A percentile compares a stretch with the other conserved stretches of the same genome.
Evolutionary conservation across 2,329 filamentous ascomycete species (phyloP).

Genomic region (Phialemoniopsis sp.): DNA sequence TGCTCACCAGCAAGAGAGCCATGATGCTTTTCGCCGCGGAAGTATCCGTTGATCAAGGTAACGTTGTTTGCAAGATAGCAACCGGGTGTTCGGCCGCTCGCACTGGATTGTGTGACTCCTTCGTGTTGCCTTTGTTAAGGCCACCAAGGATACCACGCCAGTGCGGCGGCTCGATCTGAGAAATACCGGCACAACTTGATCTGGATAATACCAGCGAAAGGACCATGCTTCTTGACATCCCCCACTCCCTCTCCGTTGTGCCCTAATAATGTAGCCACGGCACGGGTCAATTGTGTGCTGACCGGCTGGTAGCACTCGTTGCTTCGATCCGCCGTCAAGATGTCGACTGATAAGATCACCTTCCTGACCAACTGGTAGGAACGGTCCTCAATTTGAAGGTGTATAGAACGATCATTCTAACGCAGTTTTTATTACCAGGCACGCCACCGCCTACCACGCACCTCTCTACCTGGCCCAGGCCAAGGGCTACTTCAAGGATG

Average conservation of each 20-base stretch:
- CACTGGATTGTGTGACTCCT: conserved; percentile 26
- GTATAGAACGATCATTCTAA: conserved; percentile 2
- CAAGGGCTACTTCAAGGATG: conserved; percentile 70
- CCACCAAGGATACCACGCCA: conserved; percentile 6
- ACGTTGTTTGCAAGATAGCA: conserved; percentile 37
- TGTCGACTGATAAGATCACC: conserved; percentile 82
- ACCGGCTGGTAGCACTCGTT: conserved; percentile 35
- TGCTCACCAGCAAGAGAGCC: conserved; percentile 8
- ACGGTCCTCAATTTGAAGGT: conserved; percentile 3
- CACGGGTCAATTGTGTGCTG: conserved; percentile 32
- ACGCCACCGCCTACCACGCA: conserved; percentile 77
- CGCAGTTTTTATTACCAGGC: conserved; percentile 43
- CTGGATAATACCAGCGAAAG: conserved; percentile 98
- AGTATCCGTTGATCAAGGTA: conserved; percentile 37
- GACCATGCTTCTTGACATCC: conserved; percentile 68
- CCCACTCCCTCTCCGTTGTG: conserved; percentile 16
- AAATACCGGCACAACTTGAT: conserved; percentile 81
- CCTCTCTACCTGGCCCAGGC: conserved; percentile 73
- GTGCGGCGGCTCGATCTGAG: conserved; percentile 51
- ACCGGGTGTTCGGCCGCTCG: conserved; percentile 37
- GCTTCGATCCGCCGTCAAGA: conserved; percentile 42
- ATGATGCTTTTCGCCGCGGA: conserved; percentile 24
- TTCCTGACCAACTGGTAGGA: conserved; percentile 79
- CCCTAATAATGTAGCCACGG: not conserved
- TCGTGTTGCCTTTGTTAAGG: conserved; percentile 3